phyloP scores from a whole-genome alignment of 306 rosid species.

The Rosa chinensis region DNA sequence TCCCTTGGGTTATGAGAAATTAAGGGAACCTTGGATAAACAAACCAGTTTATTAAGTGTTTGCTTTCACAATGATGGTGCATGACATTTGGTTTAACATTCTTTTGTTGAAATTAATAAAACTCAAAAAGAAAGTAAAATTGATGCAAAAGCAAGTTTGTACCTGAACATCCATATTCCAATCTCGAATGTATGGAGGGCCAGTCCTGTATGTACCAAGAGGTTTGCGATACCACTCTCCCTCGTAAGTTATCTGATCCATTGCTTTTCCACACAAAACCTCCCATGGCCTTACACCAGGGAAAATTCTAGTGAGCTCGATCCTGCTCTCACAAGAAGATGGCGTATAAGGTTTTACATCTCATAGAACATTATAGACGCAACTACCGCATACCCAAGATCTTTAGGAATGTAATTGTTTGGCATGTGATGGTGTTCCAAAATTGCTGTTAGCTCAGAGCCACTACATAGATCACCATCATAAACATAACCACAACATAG shows the following conservation, averaged over 20 bases:
- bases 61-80: neutral
- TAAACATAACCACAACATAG: neutral
- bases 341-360: neutral
- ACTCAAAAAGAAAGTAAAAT: neutral
- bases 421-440: conserved; percentile 96
- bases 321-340: too few species aligned
- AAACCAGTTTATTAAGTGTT: neutral
- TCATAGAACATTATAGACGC: neutral
- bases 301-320: conserved; percentile 49
- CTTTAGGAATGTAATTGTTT: conserved; percentile 81
- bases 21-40: neutral
- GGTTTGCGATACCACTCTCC: conserved; percentile 87
- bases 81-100: neutral
- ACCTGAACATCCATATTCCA: conserved; percentile 69
- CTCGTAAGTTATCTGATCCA: conserved; percentile 69
- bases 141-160: conserved; percentile 24
- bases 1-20: neutral
- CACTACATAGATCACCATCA: conserved; percentile 35
- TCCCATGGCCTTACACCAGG: conserved; percentile 98
- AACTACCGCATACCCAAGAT: conserved; percentile 58
- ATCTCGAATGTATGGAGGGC: conserved; percentile 69
- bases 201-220: conserved; percentile 68
- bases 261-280: conserved; percentile 88
- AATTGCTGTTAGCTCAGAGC: conserved; percentile 72
- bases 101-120: neutral